These are phyloP conservation scores for Mucor sp. DNA, from an alignment of 371 early-diverging fungal genomes.

Conservation along the genomic window DNA sequence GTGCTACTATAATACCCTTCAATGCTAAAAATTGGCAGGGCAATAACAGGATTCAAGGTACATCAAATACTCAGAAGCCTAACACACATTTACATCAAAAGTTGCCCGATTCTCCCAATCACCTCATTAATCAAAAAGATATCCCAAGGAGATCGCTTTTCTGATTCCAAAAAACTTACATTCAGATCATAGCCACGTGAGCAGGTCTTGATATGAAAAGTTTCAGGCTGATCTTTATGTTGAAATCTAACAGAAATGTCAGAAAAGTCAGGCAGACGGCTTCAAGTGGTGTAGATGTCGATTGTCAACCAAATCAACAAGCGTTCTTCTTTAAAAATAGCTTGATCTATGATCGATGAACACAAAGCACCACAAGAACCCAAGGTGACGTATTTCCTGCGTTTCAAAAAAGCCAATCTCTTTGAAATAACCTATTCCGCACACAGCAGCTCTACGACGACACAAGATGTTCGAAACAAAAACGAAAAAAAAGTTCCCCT, in stretches of 20 bases:
- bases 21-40: too few relatives aligned
- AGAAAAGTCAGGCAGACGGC: background rate
- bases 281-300: background rate
- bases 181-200: too few relatives aligned
- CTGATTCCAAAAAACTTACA: too few relatives aligned
- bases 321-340: background rate
- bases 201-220: background rate
- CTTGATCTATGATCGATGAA: background rate
- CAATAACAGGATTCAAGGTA: too few relatives aligned
- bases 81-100: too few relatives aligned
- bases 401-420: constrained; percentile 9
- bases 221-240: background rate
- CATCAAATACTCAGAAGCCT: too few relatives aligned
- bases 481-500: background rate
- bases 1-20: too few relatives aligned
- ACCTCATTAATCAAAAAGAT: too few relatives aligned
- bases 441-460: background rate
- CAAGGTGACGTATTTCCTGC: constrained; percentile 5
- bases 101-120: too few relatives aligned
- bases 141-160: too few relatives aligned
- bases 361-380: background rate
- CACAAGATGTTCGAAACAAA: constrained; percentile 3
- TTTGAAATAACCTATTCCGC: background rate
- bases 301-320: background rate
- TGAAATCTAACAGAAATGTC: background rate